These are phyloP conservation scores for Pseudohyphozyma bogoriensis DNA, from an alignment of 768 basidiomycete species.

Conservation along the genomic window DNA sequence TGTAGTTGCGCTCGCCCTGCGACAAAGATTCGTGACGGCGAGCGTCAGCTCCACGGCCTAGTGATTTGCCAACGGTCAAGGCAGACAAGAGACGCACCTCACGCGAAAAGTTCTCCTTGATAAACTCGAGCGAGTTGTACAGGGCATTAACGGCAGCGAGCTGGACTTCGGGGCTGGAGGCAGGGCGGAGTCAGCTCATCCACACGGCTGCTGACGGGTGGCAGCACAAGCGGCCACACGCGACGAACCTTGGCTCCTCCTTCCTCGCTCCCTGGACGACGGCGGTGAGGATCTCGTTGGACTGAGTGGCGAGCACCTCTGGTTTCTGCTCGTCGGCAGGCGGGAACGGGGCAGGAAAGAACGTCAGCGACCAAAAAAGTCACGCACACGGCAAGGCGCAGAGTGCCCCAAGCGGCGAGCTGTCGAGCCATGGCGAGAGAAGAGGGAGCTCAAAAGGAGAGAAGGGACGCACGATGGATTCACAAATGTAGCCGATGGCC, in stretches of 20 bases:
- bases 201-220: neutral
- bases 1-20: slow-evolving; percentile 97
- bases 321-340: slow-evolving; percentile 56
- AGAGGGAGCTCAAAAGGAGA: neutral
- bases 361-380: slow-evolving; percentile 5
- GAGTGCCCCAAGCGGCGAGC: neutral
- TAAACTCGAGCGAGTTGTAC: slow-evolving; percentile 91
- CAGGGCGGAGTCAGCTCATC: neutral
- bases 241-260: slow-evolving; percentile 59
- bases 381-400: neutral
- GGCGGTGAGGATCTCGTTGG: slow-evolving; percentile 95
- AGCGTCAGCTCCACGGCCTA: neutral
- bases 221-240: neutral
- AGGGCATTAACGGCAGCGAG: slow-evolving; percentile 84
- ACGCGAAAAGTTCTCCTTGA: slow-evolving; percentile 93
- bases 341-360: slow-evolving; percentile 5
- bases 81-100: slow-evolving; percentile 53
- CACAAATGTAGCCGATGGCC: slow-evolving; percentile 95
- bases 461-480: slow-evolving; percentile 66
- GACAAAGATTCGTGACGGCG: neutral
- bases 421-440: too few species aligned
- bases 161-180: slow-evolving; percentile 63
- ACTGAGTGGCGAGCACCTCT: slow-evolving; percentile 72
- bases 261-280: slow-evolving; percentile 97
- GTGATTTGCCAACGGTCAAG: neutral